Evolutionary conservation across 805 yeast genomes (phyloP), one percentile per base, ranked within the genome.

Genomic region (Starmerella vaccinii): DNA sequence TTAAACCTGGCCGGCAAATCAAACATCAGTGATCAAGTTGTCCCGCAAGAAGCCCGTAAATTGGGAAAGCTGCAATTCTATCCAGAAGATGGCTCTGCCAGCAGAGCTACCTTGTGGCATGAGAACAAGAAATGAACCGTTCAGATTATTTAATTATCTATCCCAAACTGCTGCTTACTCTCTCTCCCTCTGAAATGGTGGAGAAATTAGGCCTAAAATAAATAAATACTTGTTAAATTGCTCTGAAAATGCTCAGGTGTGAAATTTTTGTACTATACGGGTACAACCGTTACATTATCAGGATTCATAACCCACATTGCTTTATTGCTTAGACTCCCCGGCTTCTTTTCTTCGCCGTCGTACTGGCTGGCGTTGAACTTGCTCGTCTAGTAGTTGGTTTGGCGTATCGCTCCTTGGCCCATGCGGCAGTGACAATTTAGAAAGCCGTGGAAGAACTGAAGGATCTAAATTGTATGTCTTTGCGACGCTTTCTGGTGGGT

Each of bases 381-480:
- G 27, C 1, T 42, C 35, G n/a, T 38, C 46, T 2, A 53, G 43
- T 21, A 46, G 37, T 23, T 53, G 49, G 39, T 50, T 50, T n/a
- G 46, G 35, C 7, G 7, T 44, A 19, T 35, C 21, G 5, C 27
- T 30, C 24, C n/a, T 19, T 15, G 41, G 52, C 49, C 13, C 46
- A 16, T 18, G 47, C n/a, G 46, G 59, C 21, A 47, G 22, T 10
- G 38, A 49, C 38, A 50, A 32, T 5, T 30, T 23, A 10, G 41
- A 13, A 10, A 62, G 46, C 27, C 51, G 50, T 5, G 47, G 48
- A 2, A 62, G 32, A 5, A 61, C 46, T n/a, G 40, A 27, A 6
- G 57, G 48, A 27, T 55, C 56, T 19, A 61, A 30, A 22, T 56
- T 51, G 47, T 47, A 62, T 1, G 56, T 53, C 16, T 46, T 34